Evolutionary conservation across 2,329 filamentous ascomycete genomes (phyloP).

Genomic region (Periconia macrospinosa): DNA sequence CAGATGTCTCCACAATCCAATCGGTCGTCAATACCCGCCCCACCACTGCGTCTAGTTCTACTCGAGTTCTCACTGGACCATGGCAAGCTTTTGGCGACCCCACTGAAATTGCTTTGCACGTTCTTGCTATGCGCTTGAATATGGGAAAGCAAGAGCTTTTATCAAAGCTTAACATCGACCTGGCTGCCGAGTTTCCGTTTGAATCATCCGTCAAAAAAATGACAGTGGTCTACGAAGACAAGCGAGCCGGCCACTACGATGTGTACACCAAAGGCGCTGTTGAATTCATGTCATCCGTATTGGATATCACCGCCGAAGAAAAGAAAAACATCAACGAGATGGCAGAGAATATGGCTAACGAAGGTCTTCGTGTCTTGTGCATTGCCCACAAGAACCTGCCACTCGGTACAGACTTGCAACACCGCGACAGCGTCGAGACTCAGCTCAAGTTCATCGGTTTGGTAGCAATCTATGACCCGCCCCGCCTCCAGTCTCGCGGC

Average conservation of each 20-base stretch:
- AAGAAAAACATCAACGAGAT: conserved; percentile 28
- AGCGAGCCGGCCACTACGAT: conserved; percentile 29
- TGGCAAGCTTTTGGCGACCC: conserved; percentile 43
- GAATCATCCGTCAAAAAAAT: conserved; percentile 46
- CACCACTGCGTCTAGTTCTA: conserved; percentile 25
- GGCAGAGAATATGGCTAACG: conserved; percentile 41
- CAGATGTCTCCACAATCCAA: conserved; percentile 34
- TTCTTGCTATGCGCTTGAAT: conserved; percentile 43
- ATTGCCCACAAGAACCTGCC: conserved; percentile 40
- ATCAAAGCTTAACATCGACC: conserved; percentile 27
- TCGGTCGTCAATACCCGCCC: conserved; percentile 29
- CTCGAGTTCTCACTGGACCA: conserved; percentile 8
- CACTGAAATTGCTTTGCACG: conserved; percentile 44
- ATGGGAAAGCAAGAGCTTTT: conserved; percentile 38
- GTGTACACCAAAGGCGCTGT: conserved; percentile 44
- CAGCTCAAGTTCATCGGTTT: conserved; percentile 77
- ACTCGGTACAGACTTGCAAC: conserved; percentile 28
- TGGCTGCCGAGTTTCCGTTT: conserved; percentile 43
- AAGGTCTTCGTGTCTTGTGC: conserved; percentile 43
- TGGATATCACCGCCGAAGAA: conserved; percentile 34
- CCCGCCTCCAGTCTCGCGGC: conserved; percentile 74
- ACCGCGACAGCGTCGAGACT: conserved; percentile 66
- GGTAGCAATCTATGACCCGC: conserved; percentile 83
- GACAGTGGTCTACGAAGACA: conserved; percentile 42
- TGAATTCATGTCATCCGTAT: conserved; percentile 39